Evolutionary conservation across 2,329 filamentous ascomycete species (phyloP), one percentile per base, ranked within the genome.

Genomic region (Huntiella moniliformis): DNA sequence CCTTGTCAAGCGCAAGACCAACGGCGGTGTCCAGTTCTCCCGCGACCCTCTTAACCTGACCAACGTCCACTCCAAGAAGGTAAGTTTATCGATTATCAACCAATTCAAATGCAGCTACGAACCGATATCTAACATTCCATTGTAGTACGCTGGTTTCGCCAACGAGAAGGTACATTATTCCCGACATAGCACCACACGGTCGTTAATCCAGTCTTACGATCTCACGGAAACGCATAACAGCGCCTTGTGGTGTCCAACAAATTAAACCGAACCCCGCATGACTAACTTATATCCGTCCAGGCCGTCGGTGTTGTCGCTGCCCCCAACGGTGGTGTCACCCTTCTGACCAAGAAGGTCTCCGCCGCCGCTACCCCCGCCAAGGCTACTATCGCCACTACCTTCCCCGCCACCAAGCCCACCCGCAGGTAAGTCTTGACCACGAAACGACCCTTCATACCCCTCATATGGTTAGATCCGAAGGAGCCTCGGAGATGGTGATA

Each of bases 51-150:
- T 95, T 56, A 98, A 96, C 77, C 68, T 96, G 67, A 73, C 69
- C 65, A 96, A 95, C 80, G 71, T 79, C 68, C 81, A 93, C 73
- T 79, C 74, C 58, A 82, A 84, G 71, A 96, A 93, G 79, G 84
- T 91, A 67, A 54, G 62, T 48, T 56, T 7, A 18, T 18, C 7
- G 16, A 34, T 13, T 42, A 34, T 33, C 22, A 15, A 5, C 5
- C 22, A 35, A 34, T 18, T 5, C 33, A 7, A n/a, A 41, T 32
- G 4, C 3, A 17, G 5, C n/a, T 13, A 6, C 15, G 8, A 3
- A 28, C n/a, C 18, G 32, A 48, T 50, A 45, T 54, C 63, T 70
- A 60, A 70, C 55, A 48, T 28, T 42, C 38, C 38, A 16, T 47
- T 53, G 52, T 61, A 92, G 84, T 76, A 94, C 67, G 83, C 83